Evolutionary conservation across 352 stramenopile species (phyloP), one percentile per base, ranked within the genome.

Genomic region (Aphanomyces astaci): DNA sequence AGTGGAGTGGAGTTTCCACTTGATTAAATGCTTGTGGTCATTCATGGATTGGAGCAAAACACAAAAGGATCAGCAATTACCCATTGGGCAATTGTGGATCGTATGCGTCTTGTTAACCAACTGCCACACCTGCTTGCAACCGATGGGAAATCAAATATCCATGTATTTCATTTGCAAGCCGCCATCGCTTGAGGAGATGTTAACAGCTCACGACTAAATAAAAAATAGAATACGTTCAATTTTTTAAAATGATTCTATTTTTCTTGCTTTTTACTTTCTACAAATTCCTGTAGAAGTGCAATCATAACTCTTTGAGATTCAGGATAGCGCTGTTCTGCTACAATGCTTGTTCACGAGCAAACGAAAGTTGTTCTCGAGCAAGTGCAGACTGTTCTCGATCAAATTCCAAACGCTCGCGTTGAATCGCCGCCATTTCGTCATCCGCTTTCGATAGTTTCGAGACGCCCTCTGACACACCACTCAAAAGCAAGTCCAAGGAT

Each of bases 41-140:
- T 46, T 48, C 28, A 40, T 63, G 7, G n/a, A 32, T 9, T 46
- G 30, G 28, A 10, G 46, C 28, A 63, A 48, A 31, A 54, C 17
- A n/a, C 17, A 48, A 5, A 40, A 28, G 32, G 54, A 48, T 15
- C 54, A 31, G 25, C n/a, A 46, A 10, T 45, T 13, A 19, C 54
- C 54, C 43, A 22, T 45, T 22, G 54, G 54, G 25, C 3, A 39
- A n/a, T 45, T 45, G 43, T 63, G 54, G 54, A 15, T 46, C 25
- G 28, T n/a, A 13, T 28, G 10, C 25, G 28, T 32, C 13, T 31
- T 63, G n/a, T 31, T 63, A 10, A 46, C 54, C 3, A 63, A 63
- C 19, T 63, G 54, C 54, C 54, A 45, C 30, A 63, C 54, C 13
- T 63, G 27, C 22, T 45, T 46, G 28, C 19, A 63, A 31, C 30